Percentiles rank a stretch among this genome's conserved stretches.
Conservation (phyloP, 2,329 filamentous ascomycete genomes). For the Aspergillus phoenicis region DNA sequence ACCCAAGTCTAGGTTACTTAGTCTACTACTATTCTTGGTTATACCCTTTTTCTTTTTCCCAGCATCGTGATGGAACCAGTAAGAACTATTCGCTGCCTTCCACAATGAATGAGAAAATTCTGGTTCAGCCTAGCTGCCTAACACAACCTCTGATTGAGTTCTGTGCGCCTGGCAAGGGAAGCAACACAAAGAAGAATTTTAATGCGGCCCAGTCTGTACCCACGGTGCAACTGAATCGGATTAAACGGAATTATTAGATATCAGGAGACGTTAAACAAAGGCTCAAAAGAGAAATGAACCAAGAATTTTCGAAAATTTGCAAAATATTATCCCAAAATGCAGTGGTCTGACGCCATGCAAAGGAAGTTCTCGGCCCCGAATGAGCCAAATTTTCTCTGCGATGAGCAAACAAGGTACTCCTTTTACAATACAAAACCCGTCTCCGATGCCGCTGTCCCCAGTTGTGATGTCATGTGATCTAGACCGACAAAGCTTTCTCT, state of each 20-base stretch:
- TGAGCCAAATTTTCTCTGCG: background rate
- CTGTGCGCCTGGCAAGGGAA: too few relatives aligned
- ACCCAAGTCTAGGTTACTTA: background rate
- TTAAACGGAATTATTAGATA: background rate
- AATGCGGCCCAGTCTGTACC: background rate
- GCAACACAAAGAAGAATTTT: background rate
- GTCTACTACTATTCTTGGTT: background rate
- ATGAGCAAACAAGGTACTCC: background rate
- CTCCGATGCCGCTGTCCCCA: background rate
- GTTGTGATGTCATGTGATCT: background rate
- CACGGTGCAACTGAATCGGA: background rate
- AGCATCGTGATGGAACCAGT: background rate
- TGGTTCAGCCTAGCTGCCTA: slow-evolving; percentile 2
- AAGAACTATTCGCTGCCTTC: background rate
- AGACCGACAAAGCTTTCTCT: background rate
- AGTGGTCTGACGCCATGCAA: slow-evolving; percentile 10
- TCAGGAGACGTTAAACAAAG: slow-evolving; percentile 1
- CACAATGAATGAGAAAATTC: background rate
- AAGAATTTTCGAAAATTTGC: too few relatives aligned
- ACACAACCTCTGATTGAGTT: background rate
- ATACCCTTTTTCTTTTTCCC: background rate
- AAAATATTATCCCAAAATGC: background rate
- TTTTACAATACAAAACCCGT: background rate
- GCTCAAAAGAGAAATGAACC: background rate
- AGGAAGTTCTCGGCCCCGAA: background rate